These are phyloP conservation scores for Cryptococcus wingfieldii DNA, from an alignment of 1,284 basidiomycete species.

Conservation along the genomic window DNA sequence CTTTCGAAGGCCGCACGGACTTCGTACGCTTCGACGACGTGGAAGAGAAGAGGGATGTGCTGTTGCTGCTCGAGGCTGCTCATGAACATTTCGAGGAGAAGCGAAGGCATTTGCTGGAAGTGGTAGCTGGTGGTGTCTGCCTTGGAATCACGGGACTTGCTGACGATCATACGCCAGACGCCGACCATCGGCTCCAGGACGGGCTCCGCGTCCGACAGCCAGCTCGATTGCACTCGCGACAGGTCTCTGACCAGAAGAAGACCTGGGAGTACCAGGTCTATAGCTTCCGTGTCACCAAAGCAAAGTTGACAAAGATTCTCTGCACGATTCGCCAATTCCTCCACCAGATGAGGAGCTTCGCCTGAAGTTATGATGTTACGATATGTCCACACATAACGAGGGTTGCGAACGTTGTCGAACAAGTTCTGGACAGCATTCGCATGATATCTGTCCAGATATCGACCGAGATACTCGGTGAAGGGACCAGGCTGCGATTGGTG, in stretches of 20 bases:
- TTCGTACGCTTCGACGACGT: conserved; percentile 78
- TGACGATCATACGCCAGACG: conserved; percentile 61
- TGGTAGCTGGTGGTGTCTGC: conserved; percentile 49
- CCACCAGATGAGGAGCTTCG: conserved; percentile 69
- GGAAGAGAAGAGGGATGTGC: conserved; percentile 83
- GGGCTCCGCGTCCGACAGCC: conserved; percentile 62
- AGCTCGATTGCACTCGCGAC: conserved; percentile 61
- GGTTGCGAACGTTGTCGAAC: conserved; percentile 69
- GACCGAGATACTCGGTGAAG: conserved; percentile 88
- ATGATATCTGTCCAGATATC: conserved; percentile 88
- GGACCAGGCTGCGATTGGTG: conserved; percentile 85
- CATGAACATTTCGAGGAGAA: conserved; percentile 73
- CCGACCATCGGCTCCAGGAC: conserved; percentile 64
- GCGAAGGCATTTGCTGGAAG: conserved; percentile 62
- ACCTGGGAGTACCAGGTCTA: conserved; percentile 60
- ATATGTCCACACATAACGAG: conserved; percentile 71
- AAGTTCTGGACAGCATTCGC: conserved; percentile 80
- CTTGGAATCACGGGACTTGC: conserved; percentile 36
- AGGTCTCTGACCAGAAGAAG: conserved; percentile 76
- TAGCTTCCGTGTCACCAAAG: conserved; percentile 56
- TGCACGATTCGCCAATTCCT: conserved; percentile 66
- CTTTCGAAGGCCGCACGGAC: conserved; percentile 78
- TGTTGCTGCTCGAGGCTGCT: conserved; percentile 59
- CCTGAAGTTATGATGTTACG: conserved; percentile 74
- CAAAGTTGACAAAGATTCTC: conserved; percentile 60